Base-by-base conservation (phyloP, 148 eudicot species). In the Talinum fruticosum region DNA sequence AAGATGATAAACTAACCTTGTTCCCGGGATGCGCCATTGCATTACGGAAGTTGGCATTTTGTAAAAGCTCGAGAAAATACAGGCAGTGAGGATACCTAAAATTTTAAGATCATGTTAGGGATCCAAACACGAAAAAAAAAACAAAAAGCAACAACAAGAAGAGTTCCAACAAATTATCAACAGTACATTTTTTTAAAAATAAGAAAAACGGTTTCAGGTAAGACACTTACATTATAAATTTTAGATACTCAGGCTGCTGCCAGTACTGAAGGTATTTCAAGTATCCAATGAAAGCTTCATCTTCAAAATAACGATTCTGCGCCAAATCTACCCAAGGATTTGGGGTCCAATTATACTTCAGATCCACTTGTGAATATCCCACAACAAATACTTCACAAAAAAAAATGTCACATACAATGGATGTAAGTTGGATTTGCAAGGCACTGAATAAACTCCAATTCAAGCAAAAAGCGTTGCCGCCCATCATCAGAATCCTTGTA, bases 1-100 rank as follows among this genome's bases (percentile, higher is more conserved):
- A 49, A 74, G 6, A 78, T 41, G 16, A 8, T 4, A 45, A 49
- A 73, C 34, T 32, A 71, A 95, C 99, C 97, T 96, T 96, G 91
- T 81, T 96, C 51, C 83, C 93, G 59, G 99, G 99, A 90, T 93
- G 97, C 44, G 97, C 99, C 97, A 96, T 91, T 70, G 97, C 96
- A 77, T 76, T 86, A 35, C 97, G 89, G 77, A 93, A 96, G 79
- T 82, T 91, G 15, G 94, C 80, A 82, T 96, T 93, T 79, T 96
- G 97, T 66, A 93, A 89, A 76, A 90, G 97, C 83, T 96, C 94
- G n/a, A 93, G 97, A 82, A 96, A 96, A 85, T 75, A 91, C 47
- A 96, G 89, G 83, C 97, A 93, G 71, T 96, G 97, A 53, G 99
- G 99, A 82, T 93, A 93, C 99, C 97, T 96, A 76, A 36, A 74